Evolutionary conservation across 495 filamentous ascomycete genomes (phyloP), one percentile per base, ranked within the genome.

Genomic region (Xylaria telfairii): DNA sequence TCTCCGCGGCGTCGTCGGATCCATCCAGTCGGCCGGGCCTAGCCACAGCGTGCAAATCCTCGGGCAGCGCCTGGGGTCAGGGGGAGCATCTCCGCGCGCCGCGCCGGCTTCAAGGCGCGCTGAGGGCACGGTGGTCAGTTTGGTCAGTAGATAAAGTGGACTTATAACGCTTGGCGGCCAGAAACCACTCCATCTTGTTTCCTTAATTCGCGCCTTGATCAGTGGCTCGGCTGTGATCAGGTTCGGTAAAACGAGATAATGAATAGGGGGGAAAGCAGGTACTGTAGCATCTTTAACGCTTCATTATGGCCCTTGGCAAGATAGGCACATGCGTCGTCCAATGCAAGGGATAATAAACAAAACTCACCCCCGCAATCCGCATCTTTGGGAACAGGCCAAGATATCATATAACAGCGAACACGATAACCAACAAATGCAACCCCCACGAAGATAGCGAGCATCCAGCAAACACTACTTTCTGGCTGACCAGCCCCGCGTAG

Each of bases 1-100:
- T 66, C 64, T 66, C 64, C 64, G 64, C 64, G 64, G 64, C 32
- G 64, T 44, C 26, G 41, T 39, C 26, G 42, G 32, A 15, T 42
- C 64, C 64, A 53, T 54, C 47, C 12, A 19, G n/a, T 41, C 64
- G 46, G 46, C 24, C 46, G n/a, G 32, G n/a, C n/a, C 47, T 41
- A 54, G 8, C 32, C 64, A 54, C 28, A 15, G 46, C 30, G 30
- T 12, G 46, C 63, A 65, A 51, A 19, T 49, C 28, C 61, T 64
- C 26, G 61, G 61, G 17, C 61, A 44, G n/a, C n/a, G n/a, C n/a
- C n/a, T n/a, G n/a, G n/a, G n/a, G n/a, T n/a, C n/a, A n/a, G n/a
- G 41, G 41, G 41, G 39, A 47, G 41, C 61, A 61, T 3, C 34
- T 60, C 59, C 9, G 19, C 34, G 61, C 41, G 26, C 61, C 61